These are phyloP conservation scores for Coccomyxa sp. DNA, from an alignment of 139 green algal species.

Conservation along the genomic window DNA sequence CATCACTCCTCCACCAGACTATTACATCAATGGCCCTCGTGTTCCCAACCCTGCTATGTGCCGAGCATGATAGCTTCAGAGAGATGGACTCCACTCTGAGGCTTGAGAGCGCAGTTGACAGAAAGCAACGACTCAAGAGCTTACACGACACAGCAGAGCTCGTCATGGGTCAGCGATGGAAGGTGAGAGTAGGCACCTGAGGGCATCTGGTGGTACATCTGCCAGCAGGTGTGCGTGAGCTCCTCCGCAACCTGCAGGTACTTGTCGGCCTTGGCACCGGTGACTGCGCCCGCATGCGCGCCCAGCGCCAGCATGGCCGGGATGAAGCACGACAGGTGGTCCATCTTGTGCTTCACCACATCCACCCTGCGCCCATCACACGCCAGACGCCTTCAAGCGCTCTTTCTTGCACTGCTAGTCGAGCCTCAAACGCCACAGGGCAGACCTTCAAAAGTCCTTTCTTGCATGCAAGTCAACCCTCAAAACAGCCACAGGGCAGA, in stretches of 20 bases:
- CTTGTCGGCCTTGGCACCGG: slow-evolving; percentile 22
- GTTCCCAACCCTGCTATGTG: too few relatives aligned
- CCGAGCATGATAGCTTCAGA: too few relatives aligned
- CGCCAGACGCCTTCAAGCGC: too few relatives aligned
- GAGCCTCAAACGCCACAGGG: not conserved
- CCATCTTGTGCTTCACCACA: slow-evolving; percentile 43
- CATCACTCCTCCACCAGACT: too few relatives aligned
- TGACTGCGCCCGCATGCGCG: slow-evolving; percentile 29
- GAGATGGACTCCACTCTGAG: too few relatives aligned
- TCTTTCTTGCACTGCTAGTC: not conserved
- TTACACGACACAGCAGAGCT: not conserved
- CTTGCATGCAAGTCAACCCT: not conserved
- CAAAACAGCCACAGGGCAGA: not conserved
- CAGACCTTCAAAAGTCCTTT: not conserved
- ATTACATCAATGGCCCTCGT: too few relatives aligned
- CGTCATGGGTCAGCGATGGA: not conserved
- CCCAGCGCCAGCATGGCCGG: slow-evolving; percentile 63
- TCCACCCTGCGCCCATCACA: slow-evolving; percentile 2
- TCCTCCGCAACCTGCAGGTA: slow-evolving; percentile 43
- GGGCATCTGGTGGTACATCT: slow-evolving; percentile 50
- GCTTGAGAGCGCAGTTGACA: too few relatives aligned
- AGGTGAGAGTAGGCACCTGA: slow-evolving; percentile 5
- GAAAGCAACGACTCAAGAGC: too few relatives aligned
- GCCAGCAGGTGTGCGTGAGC: slow-evolving; percentile 46
- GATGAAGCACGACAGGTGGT: slow-evolving; percentile 74